A percentile compares a stretch with the other conserved stretches of the same genome.
phyloP scores from a whole-genome alignment of 2,329 filamentous ascomycete species.

The Neoarthrinium moseri region DNA sequence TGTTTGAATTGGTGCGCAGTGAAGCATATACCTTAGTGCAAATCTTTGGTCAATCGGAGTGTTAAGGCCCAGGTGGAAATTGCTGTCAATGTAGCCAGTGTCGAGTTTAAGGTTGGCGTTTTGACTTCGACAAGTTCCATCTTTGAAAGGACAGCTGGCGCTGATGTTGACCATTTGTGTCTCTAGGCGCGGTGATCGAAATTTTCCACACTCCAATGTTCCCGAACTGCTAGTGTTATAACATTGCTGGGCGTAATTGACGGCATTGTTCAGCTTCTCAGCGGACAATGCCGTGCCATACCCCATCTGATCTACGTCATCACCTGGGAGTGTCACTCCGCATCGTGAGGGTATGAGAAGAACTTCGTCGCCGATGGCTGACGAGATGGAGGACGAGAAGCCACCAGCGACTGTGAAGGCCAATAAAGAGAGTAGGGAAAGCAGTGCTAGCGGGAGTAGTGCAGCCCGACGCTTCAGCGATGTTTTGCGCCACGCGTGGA shows the following conservation, averaged over 20 bases:
- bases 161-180: background rate
- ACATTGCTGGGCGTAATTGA: constrained; percentile 16
- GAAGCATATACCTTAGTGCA: constrained; percentile 9
- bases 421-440: constrained; percentile 4
- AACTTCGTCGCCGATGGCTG: constrained; percentile 13
- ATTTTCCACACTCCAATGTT: constrained; percentile 10
- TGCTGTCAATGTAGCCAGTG: constrained; percentile 15
- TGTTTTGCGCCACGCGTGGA: constrained; percentile 4
- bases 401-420: constrained; percentile 14
- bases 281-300: background rate
- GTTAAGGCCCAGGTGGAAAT: constrained; percentile 14
- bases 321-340: background rate
- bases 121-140: constrained; percentile 7
- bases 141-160: constrained; percentile 13
- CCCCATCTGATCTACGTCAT: background rate
- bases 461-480: background rate
- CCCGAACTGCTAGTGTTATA: constrained; percentile 5
- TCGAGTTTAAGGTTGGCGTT: constrained; percentile 11
- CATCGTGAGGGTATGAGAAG: constrained; percentile 12
- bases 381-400: constrained; percentile 16
- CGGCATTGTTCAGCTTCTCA: constrained; percentile 6
- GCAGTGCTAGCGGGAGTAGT: background rate
- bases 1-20: constrained; percentile 15
- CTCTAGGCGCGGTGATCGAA: background rate
- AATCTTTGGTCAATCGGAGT: constrained; percentile 8